Base-by-base conservation (phyloP, 805 yeast genomes). In the Zygoascus tannicola region DNA sequence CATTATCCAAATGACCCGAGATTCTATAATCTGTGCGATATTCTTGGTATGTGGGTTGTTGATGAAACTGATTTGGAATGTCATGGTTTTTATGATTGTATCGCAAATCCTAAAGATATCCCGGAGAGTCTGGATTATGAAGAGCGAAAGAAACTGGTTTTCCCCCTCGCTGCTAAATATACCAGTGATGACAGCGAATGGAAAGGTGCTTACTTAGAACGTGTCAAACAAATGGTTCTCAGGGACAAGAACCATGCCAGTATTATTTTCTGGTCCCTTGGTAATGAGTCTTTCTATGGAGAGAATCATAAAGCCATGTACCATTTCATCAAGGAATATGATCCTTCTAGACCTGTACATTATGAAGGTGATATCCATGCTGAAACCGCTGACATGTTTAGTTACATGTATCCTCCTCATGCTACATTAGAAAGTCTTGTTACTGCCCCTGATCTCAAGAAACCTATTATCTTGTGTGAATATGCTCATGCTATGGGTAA, bases 401-500 rank as follows among this genome's bases (percentile, higher is more conserved):
- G 59, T 38, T 36, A 53, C 42, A 64, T 64, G 68, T 64, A 64
- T 47, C 59, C 65, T 1, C 46, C 49, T 20, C 30, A 41, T 54
- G 15, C 48, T 45, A 18, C 35, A 35, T 5, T 46, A 56, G 12
- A 44, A 48, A 15, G 45, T 40, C 14, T 51, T 50, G 10, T 33
- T 15, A 19, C 16, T 12, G 47, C 43, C 8, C 41, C 46, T 10
- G 40, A 43, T 22, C 41, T 35, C 38, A 43, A 2, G 52, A 64
- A 62, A 41, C 67, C 68, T 2, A 44, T 60, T 3, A 56, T 65
- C 18, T 47, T 65, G 34, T 64, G 68, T 47, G 69, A 65, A 50
- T 65, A 62, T 47, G 64, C 54, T 4, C 68, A 65, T 47, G 66
- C 68, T 8, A 63, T 65, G 68, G 69, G 69, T 4, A 64, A 63